These are phyloP conservation scores for Trametes gibbosa DNA, from an alignment of 768 basidiomycete species.

Conservation along the genomic window DNA sequence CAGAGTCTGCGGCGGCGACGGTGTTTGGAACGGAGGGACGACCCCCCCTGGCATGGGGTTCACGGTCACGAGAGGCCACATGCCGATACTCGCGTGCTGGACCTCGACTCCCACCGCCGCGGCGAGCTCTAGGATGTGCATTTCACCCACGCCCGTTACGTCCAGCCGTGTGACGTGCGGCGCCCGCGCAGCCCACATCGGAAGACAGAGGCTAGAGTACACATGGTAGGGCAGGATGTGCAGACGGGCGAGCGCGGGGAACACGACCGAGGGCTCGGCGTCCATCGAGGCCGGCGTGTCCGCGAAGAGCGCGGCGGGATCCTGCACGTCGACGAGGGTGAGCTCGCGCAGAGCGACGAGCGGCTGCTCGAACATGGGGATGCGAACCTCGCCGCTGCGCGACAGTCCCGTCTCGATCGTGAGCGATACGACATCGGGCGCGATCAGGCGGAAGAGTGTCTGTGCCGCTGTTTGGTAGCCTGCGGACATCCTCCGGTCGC, in stretches of 20 bases:
- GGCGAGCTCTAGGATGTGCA: neutral
- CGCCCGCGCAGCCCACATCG: neutral
- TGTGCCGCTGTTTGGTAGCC: neutral
- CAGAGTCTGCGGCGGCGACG: neutral
- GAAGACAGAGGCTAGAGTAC: neutral
- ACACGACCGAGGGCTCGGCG: neutral
- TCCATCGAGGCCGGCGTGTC: neutral
- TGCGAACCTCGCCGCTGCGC: neutral
- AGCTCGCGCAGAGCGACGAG: neutral
- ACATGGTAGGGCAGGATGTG: neutral
- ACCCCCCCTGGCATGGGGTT: neutral
- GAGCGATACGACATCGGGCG: neutral
- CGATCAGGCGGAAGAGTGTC: neutral
- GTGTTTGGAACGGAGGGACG: neutral
- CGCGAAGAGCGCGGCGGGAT: neutral
- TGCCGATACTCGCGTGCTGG: neutral
- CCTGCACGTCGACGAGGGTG: neutral
- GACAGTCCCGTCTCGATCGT: neutral
- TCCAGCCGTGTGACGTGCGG: neutral
- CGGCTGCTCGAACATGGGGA: neutral
- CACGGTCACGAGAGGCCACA: no score
- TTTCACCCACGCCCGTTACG: neutral
- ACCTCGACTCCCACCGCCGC: neutral
- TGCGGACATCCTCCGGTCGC: neutral
- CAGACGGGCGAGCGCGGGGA: neutral